Evolutionary conservation across 257 asterid genomes (phyloP), one percentile per base, ranked within the genome.

Genomic region (Gynochthodes officinalis): DNA sequence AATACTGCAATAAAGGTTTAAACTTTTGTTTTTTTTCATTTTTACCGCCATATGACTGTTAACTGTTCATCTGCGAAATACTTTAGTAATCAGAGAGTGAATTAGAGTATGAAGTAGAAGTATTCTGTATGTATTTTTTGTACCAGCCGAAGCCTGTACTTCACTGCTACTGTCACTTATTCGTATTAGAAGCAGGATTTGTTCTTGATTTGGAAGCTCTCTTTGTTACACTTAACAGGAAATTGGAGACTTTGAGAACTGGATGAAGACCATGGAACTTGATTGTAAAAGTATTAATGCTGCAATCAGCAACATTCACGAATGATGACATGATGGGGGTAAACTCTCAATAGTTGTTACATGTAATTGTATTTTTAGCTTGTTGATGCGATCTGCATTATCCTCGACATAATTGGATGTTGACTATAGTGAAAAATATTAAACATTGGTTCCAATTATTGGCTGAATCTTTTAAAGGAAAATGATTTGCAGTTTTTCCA

Each of bases 261-360:
- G 99, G 99, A 95, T 95, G 99, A 95, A 95, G 96, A 92, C 97
- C 1, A 90, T 92, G 97, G 98, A 95, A 84, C 89, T 95, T 14
- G 97, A 95, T 73, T 92, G 96, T 79, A 89, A 82, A 86, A 90
- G 98, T 83, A 81, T 95, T 37, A 85, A 78, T 80, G 85, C 96
- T 76, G 99, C 99, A 54, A 87, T 95, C 73, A 67, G 83, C 75
- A 95, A 90, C 87, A 92, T 95, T 76, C 94, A 92, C 82, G 90
- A 89, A 78, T 55, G 85, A 64, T 83, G 80, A 85, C n/a, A 66
- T 59, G 59, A 73, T 49, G 44, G 48, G 81, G 81, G 82, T 57
- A 77, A 79, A 64, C 71, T 75, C 44, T 30, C 64, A 52, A 43
- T 33, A 37, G 18, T 3, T 19, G 9, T 57, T 12, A 58, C 4